Percentiles rank a stretch among this genome's conserved stretches.
These are phyloP conservation scores for Pyrenochaeta sp. DNA, from an alignment of 2,329 filamentous ascomycete species.

Conservation along the genomic window DNA sequence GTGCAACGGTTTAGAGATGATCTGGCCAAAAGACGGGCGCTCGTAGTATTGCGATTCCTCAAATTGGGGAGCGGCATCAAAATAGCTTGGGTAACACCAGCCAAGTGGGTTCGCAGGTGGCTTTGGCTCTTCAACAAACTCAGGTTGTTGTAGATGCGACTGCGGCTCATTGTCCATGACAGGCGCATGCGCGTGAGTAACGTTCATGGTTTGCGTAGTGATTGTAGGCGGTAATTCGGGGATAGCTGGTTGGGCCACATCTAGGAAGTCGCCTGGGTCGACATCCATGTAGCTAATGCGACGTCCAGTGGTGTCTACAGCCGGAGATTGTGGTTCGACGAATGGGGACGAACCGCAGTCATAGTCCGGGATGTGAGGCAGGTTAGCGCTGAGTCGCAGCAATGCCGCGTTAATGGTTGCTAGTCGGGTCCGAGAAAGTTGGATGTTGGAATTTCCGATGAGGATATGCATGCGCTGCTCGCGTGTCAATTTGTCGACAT, in stretches of 20 bases:
- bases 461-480: constrained; percentile 48
- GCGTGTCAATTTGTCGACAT: constrained; percentile 38
- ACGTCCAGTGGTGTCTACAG: constrained; percentile 30
- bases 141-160: constrained; percentile 21
- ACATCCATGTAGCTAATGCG: constrained; percentile 50
- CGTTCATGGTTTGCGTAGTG: constrained; percentile 21
- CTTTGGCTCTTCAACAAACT: constrained; percentile 42
- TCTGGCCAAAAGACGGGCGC: constrained; percentile 43
- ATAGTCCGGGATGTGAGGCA: constrained; percentile 25
- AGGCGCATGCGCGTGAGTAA: constrained; percentile 26
- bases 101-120: constrained; percentile 38
- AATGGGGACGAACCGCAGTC: constrained; percentile 36
- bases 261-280: constrained; percentile 40
- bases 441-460: constrained; percentile 39
- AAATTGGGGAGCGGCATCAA: constrained; percentile 42
- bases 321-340: constrained; percentile 31
- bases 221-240: constrained; percentile 34
- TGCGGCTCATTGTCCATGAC: constrained; percentile 29
- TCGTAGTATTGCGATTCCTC: constrained; percentile 48
- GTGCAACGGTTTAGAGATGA: constrained; percentile 43
- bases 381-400: constrained; percentile 29
- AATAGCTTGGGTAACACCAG: constrained; percentile 46
- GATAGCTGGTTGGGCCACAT: constrained; percentile 37
- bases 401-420: constrained; percentile 43
- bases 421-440: constrained; percentile 34